Conservation (phyloP, 1,284 basidiomycete species). For the Rhodotorula sp. region DNA sequence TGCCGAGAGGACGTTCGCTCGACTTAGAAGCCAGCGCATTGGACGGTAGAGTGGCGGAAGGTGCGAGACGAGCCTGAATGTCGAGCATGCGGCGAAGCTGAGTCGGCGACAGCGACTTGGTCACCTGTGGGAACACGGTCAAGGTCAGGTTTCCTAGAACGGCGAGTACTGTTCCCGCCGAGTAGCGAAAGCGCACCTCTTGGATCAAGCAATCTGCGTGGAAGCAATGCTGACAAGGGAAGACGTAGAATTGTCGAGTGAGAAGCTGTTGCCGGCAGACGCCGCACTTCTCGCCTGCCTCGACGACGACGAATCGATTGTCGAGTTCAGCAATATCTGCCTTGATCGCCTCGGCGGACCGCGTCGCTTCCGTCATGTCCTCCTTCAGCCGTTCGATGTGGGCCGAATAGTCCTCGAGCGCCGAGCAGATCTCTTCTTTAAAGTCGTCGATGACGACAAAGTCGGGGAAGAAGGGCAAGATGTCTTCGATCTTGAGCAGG, state of each 20-base stretch:
- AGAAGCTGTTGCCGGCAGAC: slow-evolving; percentile 72
- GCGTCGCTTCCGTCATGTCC: slow-evolving; percentile 95
- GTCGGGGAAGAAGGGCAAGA: slow-evolving; percentile 98
- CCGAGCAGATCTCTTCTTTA: slow-evolving; percentile 96
- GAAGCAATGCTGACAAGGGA: slow-evolving; percentile 78
- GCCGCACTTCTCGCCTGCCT: slow-evolving; percentile 80
- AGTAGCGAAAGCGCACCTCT: slow-evolving; percentile 60
- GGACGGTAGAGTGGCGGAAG: slow-evolving; percentile 4
- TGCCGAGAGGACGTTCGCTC: slow-evolving; percentile 1
- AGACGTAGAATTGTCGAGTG: slow-evolving; percentile 92
- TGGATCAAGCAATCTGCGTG: slow-evolving; percentile 91
- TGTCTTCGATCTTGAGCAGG: slow-evolving; percentile 95
- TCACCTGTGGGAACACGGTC: slow-evolving; percentile 60
- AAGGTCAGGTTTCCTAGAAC: neutral
- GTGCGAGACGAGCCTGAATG: slow-evolving; percentile 76
- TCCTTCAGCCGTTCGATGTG: slow-evolving; percentile 86
- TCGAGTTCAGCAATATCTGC: slow-evolving; percentile 80
- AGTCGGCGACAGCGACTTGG: slow-evolving; percentile 78
- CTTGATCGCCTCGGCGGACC: slow-evolving; percentile 88
- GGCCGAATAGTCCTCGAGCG: slow-evolving; percentile 87
- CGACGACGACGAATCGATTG: slow-evolving; percentile 90
- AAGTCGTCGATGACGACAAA: slow-evolving; percentile 99
- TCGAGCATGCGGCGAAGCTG: slow-evolving; percentile 76
- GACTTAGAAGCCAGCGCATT: neutral
- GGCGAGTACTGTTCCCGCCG: neutral